Conservation (phyloP, 1,139 yeast genomes). For the Scheffersomyces segobiensis region DNA sequence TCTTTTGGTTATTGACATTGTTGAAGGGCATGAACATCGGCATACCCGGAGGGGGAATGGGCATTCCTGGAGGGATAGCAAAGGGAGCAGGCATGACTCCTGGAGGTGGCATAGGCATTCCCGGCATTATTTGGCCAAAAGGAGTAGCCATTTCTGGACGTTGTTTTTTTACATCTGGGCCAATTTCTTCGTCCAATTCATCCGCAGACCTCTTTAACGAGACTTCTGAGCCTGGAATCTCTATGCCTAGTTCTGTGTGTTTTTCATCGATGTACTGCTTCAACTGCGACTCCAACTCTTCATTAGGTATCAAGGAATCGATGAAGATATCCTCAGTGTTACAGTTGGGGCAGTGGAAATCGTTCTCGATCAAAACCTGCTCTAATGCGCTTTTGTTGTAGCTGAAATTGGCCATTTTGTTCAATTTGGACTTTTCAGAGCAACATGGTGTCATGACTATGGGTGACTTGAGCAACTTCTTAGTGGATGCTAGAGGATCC, state of each 20-base stretch:
- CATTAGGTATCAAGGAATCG: constrained; percentile 67
- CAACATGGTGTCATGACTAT: constrained; percentile 87
- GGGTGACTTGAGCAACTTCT: constrained; percentile 65
- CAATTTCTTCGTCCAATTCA: constrained; percentile 17
- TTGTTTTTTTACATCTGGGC: constrained; percentile 32
- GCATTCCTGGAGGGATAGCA: constrained; percentile 16
- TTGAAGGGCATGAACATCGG: constrained; percentile 16
- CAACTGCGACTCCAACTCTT: constrained; percentile 56
- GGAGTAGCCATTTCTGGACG: constrained; percentile 20
- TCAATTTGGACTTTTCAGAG: constrained; percentile 52
- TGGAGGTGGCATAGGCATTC: constrained; percentile 8
- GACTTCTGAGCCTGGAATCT: constrained; percentile 28
- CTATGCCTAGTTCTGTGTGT: constrained; percentile 39
- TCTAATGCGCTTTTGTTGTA: constrained; percentile 56
- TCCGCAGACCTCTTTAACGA: constrained; percentile 26
- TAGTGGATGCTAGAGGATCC: constrained; percentile 66
- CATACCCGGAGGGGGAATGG: constrained; percentile 7
- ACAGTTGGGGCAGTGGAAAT: constrained; percentile 91
- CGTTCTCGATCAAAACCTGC: constrained; percentile 72
- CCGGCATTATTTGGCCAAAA: constrained; percentile 17
- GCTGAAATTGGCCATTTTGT: constrained; percentile 43
- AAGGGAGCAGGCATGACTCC: constrained; percentile 12
- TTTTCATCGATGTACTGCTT: constrained; percentile 51
- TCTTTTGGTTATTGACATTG: not conserved
- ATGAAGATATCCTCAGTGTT: constrained; percentile 69